Evolutionary conservation across 1,284 basidiomycete genomes (phyloP).

Genomic region (Dichomitus squalens): DNA sequence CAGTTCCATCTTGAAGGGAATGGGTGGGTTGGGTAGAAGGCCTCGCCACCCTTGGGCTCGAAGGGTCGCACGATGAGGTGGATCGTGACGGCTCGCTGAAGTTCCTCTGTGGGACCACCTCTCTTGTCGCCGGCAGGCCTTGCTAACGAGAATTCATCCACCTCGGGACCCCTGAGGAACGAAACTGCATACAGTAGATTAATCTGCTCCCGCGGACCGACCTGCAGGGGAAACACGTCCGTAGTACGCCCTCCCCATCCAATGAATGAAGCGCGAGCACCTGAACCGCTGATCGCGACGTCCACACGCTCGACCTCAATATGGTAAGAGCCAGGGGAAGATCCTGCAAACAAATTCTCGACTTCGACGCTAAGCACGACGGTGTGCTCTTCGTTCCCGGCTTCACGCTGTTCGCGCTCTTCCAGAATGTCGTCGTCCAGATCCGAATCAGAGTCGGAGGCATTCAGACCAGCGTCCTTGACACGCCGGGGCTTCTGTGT

Average conservation of each 20-base stretch:
- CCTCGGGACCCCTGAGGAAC: slow-evolving; percentile 65
- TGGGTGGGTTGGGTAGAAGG: slow-evolving; percentile 62
- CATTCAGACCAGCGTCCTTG: not conserved
- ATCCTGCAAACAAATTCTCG: slow-evolving; percentile 56
- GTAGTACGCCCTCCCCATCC: slow-evolving; percentile 55
- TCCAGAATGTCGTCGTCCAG: slow-evolving; percentile 49
- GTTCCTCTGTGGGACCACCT: slow-evolving; percentile 38
- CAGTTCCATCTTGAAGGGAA: slow-evolving; percentile 91
- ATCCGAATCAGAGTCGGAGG: slow-evolving; percentile 33
- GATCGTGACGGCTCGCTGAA: slow-evolving; percentile 78
- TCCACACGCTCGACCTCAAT: slow-evolving; percentile 76
- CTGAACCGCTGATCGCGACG: slow-evolving; percentile 75
- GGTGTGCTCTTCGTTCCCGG: slow-evolving; percentile 78
- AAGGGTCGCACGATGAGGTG: slow-evolving; percentile 75
- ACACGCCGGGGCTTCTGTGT: slow-evolving; percentile 8
- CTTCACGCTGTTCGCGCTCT: slow-evolving; percentile 59
- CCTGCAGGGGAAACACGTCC: slow-evolving; percentile 69
- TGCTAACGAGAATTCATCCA: slow-evolving; percentile 46
- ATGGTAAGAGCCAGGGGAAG: slow-evolving; percentile 46
- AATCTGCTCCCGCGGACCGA: slow-evolving; percentile 76
- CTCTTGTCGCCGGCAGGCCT: slow-evolving; percentile 22
- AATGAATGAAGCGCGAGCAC: slow-evolving; percentile 69
- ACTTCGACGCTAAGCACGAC: slow-evolving; percentile 87
- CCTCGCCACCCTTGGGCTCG: slow-evolving; percentile 18
- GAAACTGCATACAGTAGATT: slow-evolving; percentile 86